A percentile compares a stretch with the other conserved stretches of the same genome.
Evolutionary conservation across 352 stramenopile species (phyloP).

Genomic region (Phytophthora crassamura): DNA sequence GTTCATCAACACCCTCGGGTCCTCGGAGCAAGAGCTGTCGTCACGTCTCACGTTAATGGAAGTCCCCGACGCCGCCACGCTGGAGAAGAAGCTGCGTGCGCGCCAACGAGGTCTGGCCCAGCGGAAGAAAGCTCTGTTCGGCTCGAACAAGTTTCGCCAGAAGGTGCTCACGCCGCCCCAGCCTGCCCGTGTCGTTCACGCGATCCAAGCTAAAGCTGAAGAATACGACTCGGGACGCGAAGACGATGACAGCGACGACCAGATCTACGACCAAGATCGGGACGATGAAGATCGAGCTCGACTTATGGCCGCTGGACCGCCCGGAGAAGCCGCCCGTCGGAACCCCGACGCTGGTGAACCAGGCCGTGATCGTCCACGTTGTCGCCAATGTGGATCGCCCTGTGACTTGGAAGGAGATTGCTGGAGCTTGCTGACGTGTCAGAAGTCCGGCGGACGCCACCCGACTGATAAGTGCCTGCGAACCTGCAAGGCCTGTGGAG

Average conservation of each 20-base stretch:
- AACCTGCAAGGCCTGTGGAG: conserved; percentile 9
- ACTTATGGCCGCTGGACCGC: too few species aligned
- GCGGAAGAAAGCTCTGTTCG: too few species aligned
- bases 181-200: background rate
- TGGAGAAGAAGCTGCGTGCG: conserved; percentile 15
- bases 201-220: background rate
- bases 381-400: conserved; percentile 5
- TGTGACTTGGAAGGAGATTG: conserved; percentile 10
- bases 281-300: too few species aligned
- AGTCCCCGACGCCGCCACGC: background rate
- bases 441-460: conserved; percentile 9
- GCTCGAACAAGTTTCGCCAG: too few species aligned
- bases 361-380: background rate
- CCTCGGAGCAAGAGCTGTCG: background rate
- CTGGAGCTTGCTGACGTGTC: conserved; percentile 21
- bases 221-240: conserved; percentile 2
- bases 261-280: conserved; percentile 10
- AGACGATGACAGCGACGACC: background rate
- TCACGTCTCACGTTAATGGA: conserved; percentile 4
- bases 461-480: conserved; percentile 21
- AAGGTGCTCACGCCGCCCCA: background rate
- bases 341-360: too few species aligned
- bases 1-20: conserved; percentile 11
- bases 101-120: too few species aligned
- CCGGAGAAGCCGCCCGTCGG: too few species aligned